These are phyloP conservation scores for Nigrospora oryzae DNA, from an alignment of 2,329 filamentous ascomycete genomes.

Conservation along the genomic window DNA sequence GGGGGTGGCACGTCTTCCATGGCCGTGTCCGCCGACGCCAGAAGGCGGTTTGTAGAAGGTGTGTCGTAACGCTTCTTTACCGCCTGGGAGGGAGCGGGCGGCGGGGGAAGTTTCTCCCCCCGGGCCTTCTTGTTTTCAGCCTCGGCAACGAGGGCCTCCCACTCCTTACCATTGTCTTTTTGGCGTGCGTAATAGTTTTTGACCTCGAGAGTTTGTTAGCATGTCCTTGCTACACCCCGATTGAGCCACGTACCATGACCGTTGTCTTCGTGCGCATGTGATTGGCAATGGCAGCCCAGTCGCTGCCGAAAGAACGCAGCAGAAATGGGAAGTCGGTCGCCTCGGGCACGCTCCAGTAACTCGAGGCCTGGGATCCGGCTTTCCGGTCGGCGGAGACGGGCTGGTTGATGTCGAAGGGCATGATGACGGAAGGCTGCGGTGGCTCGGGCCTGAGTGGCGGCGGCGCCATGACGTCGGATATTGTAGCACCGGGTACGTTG, in stretches of 20 bases:
- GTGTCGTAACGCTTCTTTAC: slow-evolving; percentile 44
- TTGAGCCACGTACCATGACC: slow-evolving; percentile 59
- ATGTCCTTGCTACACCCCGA: neutral
- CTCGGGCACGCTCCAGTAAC: slow-evolving; percentile 83
- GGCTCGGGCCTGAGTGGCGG: slow-evolving; percentile 49
- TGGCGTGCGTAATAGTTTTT: slow-evolving; percentile 62
- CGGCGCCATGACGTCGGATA: slow-evolving; percentile 47
- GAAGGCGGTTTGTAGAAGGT: slow-evolving; percentile 30
- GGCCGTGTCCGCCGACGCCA: slow-evolving; percentile 39
- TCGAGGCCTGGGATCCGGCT: slow-evolving; percentile 54
- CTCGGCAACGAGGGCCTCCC: slow-evolving; percentile 50
- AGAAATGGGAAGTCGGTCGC: slow-evolving; percentile 67
- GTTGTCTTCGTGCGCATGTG: slow-evolving; percentile 80
- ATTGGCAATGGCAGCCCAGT: slow-evolving; percentile 66
- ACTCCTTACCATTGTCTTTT: slow-evolving; percentile 53
- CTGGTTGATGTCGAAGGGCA: slow-evolving; percentile 38
- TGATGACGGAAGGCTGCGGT: slow-evolving; percentile 37
- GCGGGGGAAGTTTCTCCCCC: slow-evolving; percentile 51
- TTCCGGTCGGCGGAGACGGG: slow-evolving; percentile 39
- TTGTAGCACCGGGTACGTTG: slow-evolving; percentile 20
- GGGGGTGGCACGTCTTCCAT: slow-evolving; percentile 33
- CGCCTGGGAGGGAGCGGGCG: slow-evolving; percentile 46
- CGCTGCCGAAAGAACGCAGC: slow-evolving; percentile 67
- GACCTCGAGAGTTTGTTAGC: slow-evolving; percentile 36
- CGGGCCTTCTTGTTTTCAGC: slow-evolving; percentile 47